These are phyloP conservation scores for Aspergillus avenaceus DNA, from an alignment of 495 filamentous ascomycete species.

Conservation along the genomic window DNA sequence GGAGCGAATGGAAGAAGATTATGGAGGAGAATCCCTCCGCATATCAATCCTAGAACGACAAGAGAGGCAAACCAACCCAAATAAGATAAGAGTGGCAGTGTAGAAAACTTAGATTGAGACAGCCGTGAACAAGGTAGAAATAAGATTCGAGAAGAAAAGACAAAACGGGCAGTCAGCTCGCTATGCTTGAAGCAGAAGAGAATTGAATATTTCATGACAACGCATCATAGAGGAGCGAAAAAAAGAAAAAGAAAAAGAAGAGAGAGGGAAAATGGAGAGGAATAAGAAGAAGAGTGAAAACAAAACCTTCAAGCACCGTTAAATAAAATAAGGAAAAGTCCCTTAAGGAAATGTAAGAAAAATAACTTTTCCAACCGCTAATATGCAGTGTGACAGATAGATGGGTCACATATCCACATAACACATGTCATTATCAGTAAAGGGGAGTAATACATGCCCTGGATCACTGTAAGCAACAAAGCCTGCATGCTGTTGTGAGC, in stretches of 20 bases:
- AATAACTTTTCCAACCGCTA: constrained; percentile 48
- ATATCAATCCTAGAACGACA: neutral
- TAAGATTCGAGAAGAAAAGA: constrained; percentile 2
- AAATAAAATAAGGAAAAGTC: constrained; percentile 22
- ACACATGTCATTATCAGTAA: constrained; percentile 49
- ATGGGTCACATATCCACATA: constrained; percentile 45
- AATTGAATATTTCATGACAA: constrained; percentile 11
- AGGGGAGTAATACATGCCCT: constrained; percentile 43
- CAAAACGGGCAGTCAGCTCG: constrained; percentile 22
- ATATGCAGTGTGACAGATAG: constrained; percentile 41
- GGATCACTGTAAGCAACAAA: constrained; percentile 17
- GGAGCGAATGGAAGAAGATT: too few relatives aligned
- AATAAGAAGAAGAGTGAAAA: constrained; percentile 8
- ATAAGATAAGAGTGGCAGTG: neutral
- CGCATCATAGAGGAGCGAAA: constrained; percentile 7
- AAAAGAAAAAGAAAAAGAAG: constrained; percentile 10
- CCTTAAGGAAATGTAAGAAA: constrained; percentile 29
- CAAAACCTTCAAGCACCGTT: constrained; percentile 14
- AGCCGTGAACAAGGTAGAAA: neutral
- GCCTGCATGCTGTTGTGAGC: constrained; percentile 11
- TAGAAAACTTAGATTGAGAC: neutral
- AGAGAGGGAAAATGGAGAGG: constrained; percentile 7
- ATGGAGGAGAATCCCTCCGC: too few relatives aligned
- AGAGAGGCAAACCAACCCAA: neutral
- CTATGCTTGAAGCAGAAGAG: constrained; percentile 22